Conservation (phyloP, 768 basidiomycete genomes). For the Collybia sp. region DNA sequence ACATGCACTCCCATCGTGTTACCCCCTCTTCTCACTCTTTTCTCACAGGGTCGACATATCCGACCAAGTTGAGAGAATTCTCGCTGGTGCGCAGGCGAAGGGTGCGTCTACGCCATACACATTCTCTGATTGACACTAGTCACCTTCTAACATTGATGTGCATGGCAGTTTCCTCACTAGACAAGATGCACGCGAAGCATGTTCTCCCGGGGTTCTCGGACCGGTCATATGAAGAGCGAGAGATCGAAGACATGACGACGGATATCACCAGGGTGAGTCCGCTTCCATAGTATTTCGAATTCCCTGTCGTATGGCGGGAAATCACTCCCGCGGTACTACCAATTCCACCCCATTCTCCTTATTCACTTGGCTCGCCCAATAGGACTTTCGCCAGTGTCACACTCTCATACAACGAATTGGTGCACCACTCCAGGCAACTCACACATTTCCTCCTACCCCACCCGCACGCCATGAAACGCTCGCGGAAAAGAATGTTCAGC, state of each 20-base stretch:
- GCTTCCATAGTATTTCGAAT: background rate
- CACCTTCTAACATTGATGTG: slow-evolving; percentile 11
- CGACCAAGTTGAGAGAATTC: slow-evolving; percentile 81
- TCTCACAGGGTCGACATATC: slow-evolving; percentile 81
- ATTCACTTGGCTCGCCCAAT: slow-evolving; percentile 35
- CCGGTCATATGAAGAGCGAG: slow-evolving; percentile 87
- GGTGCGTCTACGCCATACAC: slow-evolving; percentile 45
- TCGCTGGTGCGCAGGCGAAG: slow-evolving; percentile 66
- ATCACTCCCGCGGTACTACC: too few relatives aligned
- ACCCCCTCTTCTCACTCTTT: slow-evolving; percentile 13
- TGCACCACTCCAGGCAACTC: slow-evolving; percentile 35
- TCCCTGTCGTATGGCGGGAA: too few relatives aligned
- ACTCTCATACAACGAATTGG: slow-evolving; percentile 70
- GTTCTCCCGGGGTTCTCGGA: slow-evolving; percentile 95
- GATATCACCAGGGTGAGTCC: slow-evolving; percentile 80
- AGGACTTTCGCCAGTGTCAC: slow-evolving; percentile 68
- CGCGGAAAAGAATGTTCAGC: slow-evolving; percentile 91
- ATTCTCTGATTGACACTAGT: slow-evolving; percentile 5
- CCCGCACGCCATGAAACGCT: slow-evolving; percentile 45
- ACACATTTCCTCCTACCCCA: slow-evolving; percentile 57
- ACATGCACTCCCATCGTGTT: too few relatives aligned
- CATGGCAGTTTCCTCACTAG: slow-evolving; percentile 80
- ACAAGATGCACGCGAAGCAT: slow-evolving; percentile 95
- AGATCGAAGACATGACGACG: slow-evolving; percentile 82
- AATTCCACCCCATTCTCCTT: slow-evolving; percentile 16